These are phyloP conservation scores for Hypoxylon sp. DNA, from an alignment of 2,329 filamentous ascomycete species.

Conservation along the genomic window DNA sequence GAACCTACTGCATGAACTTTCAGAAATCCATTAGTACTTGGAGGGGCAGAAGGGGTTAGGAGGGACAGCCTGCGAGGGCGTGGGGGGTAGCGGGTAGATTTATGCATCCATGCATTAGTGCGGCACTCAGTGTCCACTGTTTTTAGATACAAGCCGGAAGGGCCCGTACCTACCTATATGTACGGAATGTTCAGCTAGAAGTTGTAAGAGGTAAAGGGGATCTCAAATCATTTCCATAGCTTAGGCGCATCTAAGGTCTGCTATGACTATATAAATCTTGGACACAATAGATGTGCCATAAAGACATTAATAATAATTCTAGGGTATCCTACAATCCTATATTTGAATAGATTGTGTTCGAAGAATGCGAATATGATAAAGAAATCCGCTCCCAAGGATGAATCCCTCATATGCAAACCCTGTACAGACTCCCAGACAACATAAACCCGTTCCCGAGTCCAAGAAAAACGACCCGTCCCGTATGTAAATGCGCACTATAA, in stretches of 20 bases:
- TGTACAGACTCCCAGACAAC: neutral
- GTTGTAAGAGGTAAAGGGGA: too few relatives aligned
- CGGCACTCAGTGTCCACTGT: neutral
- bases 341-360: neutral
- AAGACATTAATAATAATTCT: neutral
- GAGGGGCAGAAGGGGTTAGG: slow-evolving; percentile 4
- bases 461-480: neutral
- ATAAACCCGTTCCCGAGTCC: neutral
- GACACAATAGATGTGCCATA: too few relatives aligned
- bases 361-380: slow-evolving; percentile 7
- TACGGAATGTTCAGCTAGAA: too few relatives aligned
- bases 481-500: slow-evolving; percentile 2
- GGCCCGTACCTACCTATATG: too few relatives aligned
- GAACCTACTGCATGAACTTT: too few relatives aligned
- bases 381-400: neutral
- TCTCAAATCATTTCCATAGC: too few relatives aligned
- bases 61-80: too few relatives aligned
- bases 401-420: slow-evolving; percentile 4
- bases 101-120: neutral
- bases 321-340: neutral
- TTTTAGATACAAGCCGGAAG: too few relatives aligned
- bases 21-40: neutral
- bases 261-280: too few relatives aligned
- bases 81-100: neutral
- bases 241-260: too few relatives aligned